Percentiles rank a stretch among this genome's conserved stretches.
Conservation (phyloP, 768 basidiomycete genomes). For the Boletus fagicola region DNA sequence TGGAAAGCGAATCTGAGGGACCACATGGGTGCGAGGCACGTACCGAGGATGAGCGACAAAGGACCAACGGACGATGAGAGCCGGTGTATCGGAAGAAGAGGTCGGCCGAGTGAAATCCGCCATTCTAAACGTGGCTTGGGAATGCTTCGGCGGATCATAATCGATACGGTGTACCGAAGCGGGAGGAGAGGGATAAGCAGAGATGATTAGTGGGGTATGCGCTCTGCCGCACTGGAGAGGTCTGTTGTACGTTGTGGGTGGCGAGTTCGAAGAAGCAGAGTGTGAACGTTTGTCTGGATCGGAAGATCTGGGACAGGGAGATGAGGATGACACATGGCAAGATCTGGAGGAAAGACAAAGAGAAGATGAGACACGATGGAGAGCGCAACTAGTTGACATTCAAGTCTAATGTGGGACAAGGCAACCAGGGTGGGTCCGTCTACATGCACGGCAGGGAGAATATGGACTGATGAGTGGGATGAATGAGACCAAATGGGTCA, state of each 20-base stretch:
- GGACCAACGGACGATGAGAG: conserved; percentile 6
- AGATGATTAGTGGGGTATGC: conserved; percentile 11
- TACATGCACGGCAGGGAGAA: too few relatives aligned
- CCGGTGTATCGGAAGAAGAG: conserved; percentile 14
- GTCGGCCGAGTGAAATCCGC: conserved; percentile 15
- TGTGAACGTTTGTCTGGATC: conserved; percentile 9
- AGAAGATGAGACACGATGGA: conserved; percentile 11
- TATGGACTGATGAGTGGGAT: too few relatives aligned
- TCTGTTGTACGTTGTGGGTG: conserved; percentile 3
- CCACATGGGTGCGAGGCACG: conserved; percentile 29
- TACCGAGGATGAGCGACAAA: conserved; percentile 15
- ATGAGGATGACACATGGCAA: conserved; percentile 12
- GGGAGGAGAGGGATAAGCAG: background rate
- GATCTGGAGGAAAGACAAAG: conserved; percentile 2
- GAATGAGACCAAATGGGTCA: too few relatives aligned
- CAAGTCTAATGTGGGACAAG: too few relatives aligned
- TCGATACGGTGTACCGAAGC: conserved; percentile 9
- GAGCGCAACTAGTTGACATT: background rate
- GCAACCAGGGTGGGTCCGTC: too few relatives aligned
- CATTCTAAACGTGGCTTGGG: conserved; percentile 18
- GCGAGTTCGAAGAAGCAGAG: conserved; percentile 13
- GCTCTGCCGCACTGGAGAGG: conserved; percentile 22
- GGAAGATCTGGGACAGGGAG: conserved; percentile 14
- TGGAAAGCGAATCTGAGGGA: conserved; percentile 28
- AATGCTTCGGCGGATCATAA: conserved; percentile 23